Evolutionary conservation across 2,329 filamentous ascomycete species (phyloP).

Genomic region (Fusarium sp.): DNA sequence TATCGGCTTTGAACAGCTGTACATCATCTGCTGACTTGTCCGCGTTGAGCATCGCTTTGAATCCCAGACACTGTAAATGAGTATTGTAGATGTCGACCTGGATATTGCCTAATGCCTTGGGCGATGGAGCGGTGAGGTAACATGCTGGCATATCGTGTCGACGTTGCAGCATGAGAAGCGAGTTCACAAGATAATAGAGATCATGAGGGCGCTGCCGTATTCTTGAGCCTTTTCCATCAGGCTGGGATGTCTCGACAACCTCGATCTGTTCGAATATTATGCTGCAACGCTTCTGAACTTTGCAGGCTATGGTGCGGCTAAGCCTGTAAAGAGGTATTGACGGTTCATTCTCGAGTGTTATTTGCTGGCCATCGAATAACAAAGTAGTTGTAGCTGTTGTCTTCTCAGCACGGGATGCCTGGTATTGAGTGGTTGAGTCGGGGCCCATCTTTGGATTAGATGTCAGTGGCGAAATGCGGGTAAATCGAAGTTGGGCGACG

Average conservation of each 20-base stretch:
- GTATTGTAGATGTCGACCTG: neutral
- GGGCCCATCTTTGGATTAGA: neutral
- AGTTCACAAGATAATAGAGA: slow-evolving; percentile 25
- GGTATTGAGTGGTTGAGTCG: neutral
- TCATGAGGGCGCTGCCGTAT: neutral
- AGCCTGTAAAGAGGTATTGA: slow-evolving; percentile 19
- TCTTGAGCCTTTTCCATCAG: neutral
- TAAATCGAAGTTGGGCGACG: neutral
- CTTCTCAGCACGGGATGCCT: neutral
- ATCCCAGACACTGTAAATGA: neutral
- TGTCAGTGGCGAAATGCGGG: neutral
- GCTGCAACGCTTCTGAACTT: slow-evolving; percentile 3
- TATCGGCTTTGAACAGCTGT: neutral
- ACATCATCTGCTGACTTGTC: slow-evolving; percentile 12
- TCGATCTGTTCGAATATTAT: slow-evolving; percentile 22
- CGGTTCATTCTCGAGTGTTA: neutral
- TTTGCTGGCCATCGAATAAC: slow-evolving; percentile 9
- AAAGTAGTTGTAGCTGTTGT: neutral
- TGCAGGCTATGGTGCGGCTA: neutral
- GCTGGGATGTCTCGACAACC: neutral
- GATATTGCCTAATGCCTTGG: slow-evolving; percentile 14
- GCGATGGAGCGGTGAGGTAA: slow-evolving; percentile 23
- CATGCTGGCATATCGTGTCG: neutral
- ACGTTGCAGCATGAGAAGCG: neutral
- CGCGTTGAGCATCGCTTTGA: slow-evolving; percentile 8